These are phyloP conservation scores for Daldinia vernicosa DNA, from an alignment of 495 filamentous ascomycete species.

Conservation along the genomic window DNA sequence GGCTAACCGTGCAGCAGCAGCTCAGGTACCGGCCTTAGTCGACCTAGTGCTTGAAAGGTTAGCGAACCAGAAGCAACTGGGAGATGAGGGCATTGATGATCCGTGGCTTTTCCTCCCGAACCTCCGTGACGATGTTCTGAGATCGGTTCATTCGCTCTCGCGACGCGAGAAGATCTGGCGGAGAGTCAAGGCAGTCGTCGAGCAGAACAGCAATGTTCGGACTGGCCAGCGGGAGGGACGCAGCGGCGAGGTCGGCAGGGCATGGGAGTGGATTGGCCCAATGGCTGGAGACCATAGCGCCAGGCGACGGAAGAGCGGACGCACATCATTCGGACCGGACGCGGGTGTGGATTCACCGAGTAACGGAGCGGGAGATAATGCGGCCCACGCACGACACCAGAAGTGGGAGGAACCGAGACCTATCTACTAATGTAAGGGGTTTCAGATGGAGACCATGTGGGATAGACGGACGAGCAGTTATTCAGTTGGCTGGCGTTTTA, in stretches of 20 bases:
- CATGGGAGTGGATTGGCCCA: constrained; percentile 96
- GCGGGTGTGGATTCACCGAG: constrained; percentile 44
- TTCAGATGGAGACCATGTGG: background rate
- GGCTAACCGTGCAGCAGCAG: constrained; percentile 67
- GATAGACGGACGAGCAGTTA: background rate
- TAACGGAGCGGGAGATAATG: constrained; percentile 5
- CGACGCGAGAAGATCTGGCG: constrained; percentile 83
- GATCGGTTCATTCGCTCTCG: constrained; percentile 77
- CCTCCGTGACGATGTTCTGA: constrained; percentile 87
- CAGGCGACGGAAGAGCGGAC: constrained; percentile 59
- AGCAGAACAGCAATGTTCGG: constrained; percentile 91
- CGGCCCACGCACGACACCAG: constrained; percentile 42
- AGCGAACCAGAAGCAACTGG: constrained; percentile 78
- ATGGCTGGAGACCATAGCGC: constrained; percentile 56
- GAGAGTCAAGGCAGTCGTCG: constrained; percentile 81
- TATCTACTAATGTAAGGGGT: constrained; percentile 41
- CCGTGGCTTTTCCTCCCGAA: constrained; percentile 86
- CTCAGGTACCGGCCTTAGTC: constrained; percentile 80
- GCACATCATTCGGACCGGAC: constrained; percentile 57
- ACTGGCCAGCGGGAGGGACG: constrained; percentile 82
- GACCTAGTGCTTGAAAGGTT: constrained; percentile 83
- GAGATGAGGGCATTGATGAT: constrained; percentile 74
- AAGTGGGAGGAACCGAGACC: constrained; percentile 62
- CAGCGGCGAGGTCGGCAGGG: constrained; percentile 84
- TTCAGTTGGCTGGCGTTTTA: background rate